Evolutionary conservation across 1,284 basidiomycete species (phyloP), one percentile per base, ranked within the genome.

Genomic region (Cryptococcus depauperatus): DNA sequence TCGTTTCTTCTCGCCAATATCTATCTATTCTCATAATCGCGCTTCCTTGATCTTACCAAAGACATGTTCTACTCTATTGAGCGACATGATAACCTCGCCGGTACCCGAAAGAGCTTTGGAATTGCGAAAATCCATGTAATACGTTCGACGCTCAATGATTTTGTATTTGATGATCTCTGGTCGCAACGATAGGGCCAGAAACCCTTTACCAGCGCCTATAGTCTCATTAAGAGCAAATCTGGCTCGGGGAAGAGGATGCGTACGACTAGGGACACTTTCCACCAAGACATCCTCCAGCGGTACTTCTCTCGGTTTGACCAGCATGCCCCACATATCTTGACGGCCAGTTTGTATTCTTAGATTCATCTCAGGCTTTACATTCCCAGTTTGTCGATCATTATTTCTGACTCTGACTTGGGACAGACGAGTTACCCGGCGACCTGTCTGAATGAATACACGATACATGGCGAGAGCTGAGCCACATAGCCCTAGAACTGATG

Each of bases 41-140:
- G 29, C 29, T 3, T 33, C 35, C 19, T 50, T 34, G 25, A 47
- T 32, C 23, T 25, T 30, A 7, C 52, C 52, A 43, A 55, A 56
- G 14, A 56, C 46, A 38, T 47, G 46, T 41, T 56, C 47, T 28
- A 56, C 21, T 26, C 54, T 48, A 27, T 51, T 52, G 19, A 48
- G n/a, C n/a, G 51, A 53, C 19, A 51, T 27, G 3, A 55, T 48
- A 8, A 53, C 43, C 28, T 56, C 54, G n/a, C 43, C 47, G 23
- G 46, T 32, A 11, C 34, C 46, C n/a, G 43, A 39, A 13, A 45
- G 22, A 19, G 39, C 28, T 5, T 40, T 37, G 8, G 38, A 43
- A n/a, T 43, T 42, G 16, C 44, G 41, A 30, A 50, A 49, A 29
- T 56, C 51, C 26, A 56, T 25, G n/a, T 45, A 43, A 37, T 56